Evolutionary conservation across 2,329 filamentous ascomycete genomes (phyloP).

Genomic region (Coleophoma cylindrospora): DNA sequence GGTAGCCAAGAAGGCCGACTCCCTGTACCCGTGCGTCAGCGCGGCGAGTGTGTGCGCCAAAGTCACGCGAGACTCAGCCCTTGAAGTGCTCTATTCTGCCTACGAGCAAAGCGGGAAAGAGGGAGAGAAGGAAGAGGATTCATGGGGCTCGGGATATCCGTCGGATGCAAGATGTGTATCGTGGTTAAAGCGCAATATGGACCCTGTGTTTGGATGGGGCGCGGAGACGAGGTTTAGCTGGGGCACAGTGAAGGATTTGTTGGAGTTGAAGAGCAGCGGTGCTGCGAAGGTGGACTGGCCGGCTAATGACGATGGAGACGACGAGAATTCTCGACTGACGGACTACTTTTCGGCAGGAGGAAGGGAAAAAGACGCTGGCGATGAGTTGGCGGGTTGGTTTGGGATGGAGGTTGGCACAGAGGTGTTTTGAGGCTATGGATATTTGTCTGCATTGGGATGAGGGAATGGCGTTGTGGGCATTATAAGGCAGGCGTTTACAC

Average conservation of each 20-base stretch:
- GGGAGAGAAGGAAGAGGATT: slow-evolving; percentile 31
- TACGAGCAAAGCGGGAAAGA: slow-evolving; percentile 25
- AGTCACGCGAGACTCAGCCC: slow-evolving; percentile 85
- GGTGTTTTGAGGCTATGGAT: slow-evolving; percentile 17
- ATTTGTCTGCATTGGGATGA: too few relatives aligned
- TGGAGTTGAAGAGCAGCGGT: slow-evolving; percentile 53
- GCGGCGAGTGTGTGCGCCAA: slow-evolving; percentile 94
- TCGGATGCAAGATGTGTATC: slow-evolving; percentile 73
- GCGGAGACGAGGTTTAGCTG: slow-evolving; percentile 91
- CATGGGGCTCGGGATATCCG: slow-evolving; percentile 92
- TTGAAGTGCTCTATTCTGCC: slow-evolving; percentile 67
- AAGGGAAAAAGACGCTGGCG: slow-evolving; percentile 26
- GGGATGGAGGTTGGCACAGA: slow-evolving; percentile 38
- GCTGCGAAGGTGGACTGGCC: slow-evolving; percentile 82
- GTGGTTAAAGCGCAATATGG: slow-evolving; percentile 85
- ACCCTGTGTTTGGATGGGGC: slow-evolving; percentile 94
- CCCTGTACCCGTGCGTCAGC: slow-evolving; percentile 85
- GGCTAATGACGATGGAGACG: slow-evolving; percentile 53
- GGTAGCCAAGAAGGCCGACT: slow-evolving; percentile 88
- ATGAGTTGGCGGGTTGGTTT: slow-evolving; percentile 77
- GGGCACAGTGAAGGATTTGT: slow-evolving; percentile 90
- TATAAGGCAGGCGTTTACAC: too few relatives aligned
- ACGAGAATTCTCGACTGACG: slow-evolving; percentile 63
- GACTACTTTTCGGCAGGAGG: slow-evolving; percentile 58
- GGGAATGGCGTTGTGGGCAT: too few relatives aligned